Conservation (phyloP, 2,329 filamentous ascomycete species). For the Dactylellina leptospora region DNA sequence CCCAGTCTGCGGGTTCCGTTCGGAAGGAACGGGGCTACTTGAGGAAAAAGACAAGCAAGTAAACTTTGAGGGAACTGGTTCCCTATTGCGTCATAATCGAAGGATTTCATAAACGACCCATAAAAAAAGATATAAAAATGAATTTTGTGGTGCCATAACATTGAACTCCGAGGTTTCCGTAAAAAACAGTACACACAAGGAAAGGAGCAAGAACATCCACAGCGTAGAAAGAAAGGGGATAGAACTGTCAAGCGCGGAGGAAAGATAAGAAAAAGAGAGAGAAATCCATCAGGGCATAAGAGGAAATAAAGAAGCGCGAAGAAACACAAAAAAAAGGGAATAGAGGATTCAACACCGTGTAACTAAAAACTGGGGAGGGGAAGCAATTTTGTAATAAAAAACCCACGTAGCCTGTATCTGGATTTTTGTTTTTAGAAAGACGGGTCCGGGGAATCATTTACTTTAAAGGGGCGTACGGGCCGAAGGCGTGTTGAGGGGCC, state of each 20-base stretch:
- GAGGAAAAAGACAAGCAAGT: constrained; percentile 43
- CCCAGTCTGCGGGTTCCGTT: constrained; percentile 48
- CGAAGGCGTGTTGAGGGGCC: constrained; percentile 57
- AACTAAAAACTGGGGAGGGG: constrained; percentile 9
- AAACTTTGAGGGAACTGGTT: constrained; percentile 42
- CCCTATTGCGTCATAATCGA: constrained; percentile 52
- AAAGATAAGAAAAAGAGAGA: constrained; percentile 5
- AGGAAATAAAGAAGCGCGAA: constrained; percentile 22
- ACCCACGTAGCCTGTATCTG: constrained; percentile 53
- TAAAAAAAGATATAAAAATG: constrained; percentile 31
- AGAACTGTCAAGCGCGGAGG: constrained; percentile 15
- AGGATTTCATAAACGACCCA: constrained; percentile 53
- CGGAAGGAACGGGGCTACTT: constrained; percentile 43
- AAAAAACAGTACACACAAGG: constrained; percentile 49
- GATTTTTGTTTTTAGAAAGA: constrained; percentile 31
- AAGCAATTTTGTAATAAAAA: constrained; percentile 43
- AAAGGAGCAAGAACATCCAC: constrained; percentile 52
- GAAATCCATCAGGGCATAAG: constrained; percentile 46
- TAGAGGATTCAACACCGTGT: constrained; percentile 21
- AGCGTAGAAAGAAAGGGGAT: constrained; percentile 32
- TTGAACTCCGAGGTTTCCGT: constrained; percentile 52
- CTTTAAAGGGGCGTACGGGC: constrained; percentile 57
- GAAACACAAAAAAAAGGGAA: constrained; percentile 24
- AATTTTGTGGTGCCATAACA: constrained; percentile 53
- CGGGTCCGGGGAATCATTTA: constrained; percentile 52